These are phyloP conservation scores for Adansonia rubrostipa DNA, from an alignment of 441 rosid genomes.

Conservation along the genomic window DNA sequence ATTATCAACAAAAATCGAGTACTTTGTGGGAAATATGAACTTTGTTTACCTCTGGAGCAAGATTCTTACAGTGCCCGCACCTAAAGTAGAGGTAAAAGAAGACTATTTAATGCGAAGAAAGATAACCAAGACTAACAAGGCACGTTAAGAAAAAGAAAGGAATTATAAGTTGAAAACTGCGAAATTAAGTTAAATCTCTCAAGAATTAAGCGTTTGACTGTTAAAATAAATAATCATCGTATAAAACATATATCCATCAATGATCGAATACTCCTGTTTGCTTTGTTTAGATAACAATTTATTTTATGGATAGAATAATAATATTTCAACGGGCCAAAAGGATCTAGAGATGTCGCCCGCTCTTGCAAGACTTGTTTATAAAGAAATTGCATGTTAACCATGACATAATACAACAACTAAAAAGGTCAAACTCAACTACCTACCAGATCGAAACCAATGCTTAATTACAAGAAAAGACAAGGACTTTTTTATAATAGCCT, in stretches of 20 bases:
- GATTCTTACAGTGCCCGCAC: constrained; percentile 97
- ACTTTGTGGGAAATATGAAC: background rate
- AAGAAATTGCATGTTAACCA: background rate
- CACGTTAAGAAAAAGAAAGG: background rate
- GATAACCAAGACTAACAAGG: constrained; percentile 7
- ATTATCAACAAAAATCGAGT: background rate
- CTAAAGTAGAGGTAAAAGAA: constrained; percentile 41
- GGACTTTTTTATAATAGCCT: background rate
- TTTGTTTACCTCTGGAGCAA: constrained; percentile 88
- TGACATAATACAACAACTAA: background rate
- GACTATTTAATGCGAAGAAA: background rate
- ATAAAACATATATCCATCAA: background rate
- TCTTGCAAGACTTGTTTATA: background rate
- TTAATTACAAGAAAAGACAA: background rate
- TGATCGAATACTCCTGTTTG: background rate
- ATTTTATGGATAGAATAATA: background rate
- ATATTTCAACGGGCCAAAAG: background rate
- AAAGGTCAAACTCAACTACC: background rate
- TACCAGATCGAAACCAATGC: background rate
- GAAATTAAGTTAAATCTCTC: constrained; percentile 10
- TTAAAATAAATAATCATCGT: background rate
- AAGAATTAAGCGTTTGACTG: background rate
- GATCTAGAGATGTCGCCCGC: background rate
- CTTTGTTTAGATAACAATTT: too few relatives aligned
- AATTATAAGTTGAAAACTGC: background rate